Conservation (phyloP, 2,329 filamentous ascomycete species). For the Pseudogymnoascus sp. region DNA sequence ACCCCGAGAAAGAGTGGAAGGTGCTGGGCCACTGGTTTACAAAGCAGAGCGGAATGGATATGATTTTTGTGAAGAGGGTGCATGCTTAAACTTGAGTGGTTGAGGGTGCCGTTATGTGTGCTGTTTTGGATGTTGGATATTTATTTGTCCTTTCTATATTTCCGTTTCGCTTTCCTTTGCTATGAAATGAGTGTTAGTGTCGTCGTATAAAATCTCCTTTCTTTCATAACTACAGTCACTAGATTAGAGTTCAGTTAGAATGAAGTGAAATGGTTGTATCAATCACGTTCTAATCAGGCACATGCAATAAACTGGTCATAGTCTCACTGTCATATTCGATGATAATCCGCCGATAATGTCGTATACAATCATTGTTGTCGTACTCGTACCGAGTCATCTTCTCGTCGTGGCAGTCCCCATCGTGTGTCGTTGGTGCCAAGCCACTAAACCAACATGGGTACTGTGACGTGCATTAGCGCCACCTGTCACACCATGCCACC, state of each 20-base stretch:
- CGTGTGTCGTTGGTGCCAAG: not conserved
- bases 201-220: not conserved
- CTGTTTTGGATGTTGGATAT: not conserved
- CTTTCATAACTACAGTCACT: not conserved
- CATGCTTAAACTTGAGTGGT: not conserved
- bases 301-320: not conserved
- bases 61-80: not conserved
- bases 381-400: not conserved
- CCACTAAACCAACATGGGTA: not conserved
- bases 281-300: not conserved
- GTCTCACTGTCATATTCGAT: not conserved
- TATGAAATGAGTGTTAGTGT: not conserved
- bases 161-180: not conserved
- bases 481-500: not conserved
- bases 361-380: not conserved
- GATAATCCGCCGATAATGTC: not conserved
- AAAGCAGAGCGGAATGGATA: constrained; percentile 26
- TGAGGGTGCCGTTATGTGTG: not conserved
- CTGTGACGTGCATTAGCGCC: not conserved
- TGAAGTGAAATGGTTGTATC: not conserved
- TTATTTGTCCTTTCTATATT: not conserved
- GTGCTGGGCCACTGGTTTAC: constrained; percentile 36
- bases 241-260: not conserved
- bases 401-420: not conserved
- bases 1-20: constrained; percentile 31